Evolutionary conservation across 139 green algal genomes (phyloP).

Genomic region (Haematococcus sp.): DNA sequence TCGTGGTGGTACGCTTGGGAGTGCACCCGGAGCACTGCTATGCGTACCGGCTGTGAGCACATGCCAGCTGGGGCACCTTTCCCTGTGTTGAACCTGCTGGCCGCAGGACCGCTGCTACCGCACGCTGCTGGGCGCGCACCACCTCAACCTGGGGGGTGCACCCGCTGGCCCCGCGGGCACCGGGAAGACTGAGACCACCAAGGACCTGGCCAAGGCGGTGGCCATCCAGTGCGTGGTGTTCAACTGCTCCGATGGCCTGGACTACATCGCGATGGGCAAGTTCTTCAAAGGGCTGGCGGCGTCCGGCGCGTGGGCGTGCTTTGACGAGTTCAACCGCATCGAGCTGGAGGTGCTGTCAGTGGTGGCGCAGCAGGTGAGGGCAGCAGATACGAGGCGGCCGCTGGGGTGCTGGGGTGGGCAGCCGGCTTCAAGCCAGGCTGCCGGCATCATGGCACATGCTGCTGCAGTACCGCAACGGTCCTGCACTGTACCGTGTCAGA

Average conservation of each 20-base stretch:
- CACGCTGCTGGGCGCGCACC: constrained; percentile 58
- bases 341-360: constrained; percentile 76
- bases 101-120: constrained; percentile 42
- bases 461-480: not conserved
- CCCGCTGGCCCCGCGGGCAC: constrained; percentile 47
- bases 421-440: no score
- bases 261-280: constrained; percentile 61
- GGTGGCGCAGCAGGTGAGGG: constrained; percentile 73
- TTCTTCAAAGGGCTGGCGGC: constrained; percentile 57
- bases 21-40: no score
- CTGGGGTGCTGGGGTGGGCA: not conserved
- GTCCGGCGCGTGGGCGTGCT: constrained; percentile 70
- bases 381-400: not conserved
- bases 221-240: constrained; percentile 80
- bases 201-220: constrained; percentile 75
- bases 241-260: constrained; percentile 73
- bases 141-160: constrained; percentile 55
- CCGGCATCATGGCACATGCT: not conserved
- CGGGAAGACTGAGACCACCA: constrained; percentile 79
- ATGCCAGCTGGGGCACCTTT: no score
- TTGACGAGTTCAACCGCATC: constrained; percentile 83
- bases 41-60: no score
- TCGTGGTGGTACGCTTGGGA: no score
- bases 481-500: not conserved
- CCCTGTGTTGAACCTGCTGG: not conserved